These are phyloP conservation scores for Ophiostoma piceae DNA, from an alignment of 2,329 filamentous ascomycete genomes.

Conservation along the genomic window DNA sequence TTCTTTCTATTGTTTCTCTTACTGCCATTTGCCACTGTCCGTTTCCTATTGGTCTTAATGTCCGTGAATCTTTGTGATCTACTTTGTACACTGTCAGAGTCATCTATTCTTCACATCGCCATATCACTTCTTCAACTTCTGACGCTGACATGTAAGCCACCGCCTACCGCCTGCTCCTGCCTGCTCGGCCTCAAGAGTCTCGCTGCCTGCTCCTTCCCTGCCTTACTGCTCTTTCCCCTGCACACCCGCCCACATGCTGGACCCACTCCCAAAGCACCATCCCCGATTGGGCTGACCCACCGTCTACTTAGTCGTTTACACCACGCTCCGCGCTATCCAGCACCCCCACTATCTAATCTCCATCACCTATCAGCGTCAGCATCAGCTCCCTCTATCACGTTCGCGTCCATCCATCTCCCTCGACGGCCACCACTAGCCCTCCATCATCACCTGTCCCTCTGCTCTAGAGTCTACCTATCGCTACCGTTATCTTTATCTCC, in stretches of 20 bases:
- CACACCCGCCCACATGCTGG: not conserved
- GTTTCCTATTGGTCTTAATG: not conserved
- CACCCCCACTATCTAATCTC: not conserved
- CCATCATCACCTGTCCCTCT: not conserved
- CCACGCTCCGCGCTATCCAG: not conserved
- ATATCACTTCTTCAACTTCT: not conserved
- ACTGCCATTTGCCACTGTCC: not conserved
- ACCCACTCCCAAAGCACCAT: not conserved
- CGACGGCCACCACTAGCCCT: not conserved
- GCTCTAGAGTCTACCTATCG: not conserved
- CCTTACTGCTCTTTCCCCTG: not conserved
- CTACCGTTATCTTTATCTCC: not conserved
- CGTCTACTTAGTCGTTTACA: not conserved
- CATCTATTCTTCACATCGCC: not conserved
- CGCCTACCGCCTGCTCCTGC: not conserved
- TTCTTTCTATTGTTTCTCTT: not conserved
- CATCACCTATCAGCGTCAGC: conserved; percentile 13
- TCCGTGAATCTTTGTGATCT: not conserved
- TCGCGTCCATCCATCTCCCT: not conserved
- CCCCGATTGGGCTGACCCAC: not conserved
- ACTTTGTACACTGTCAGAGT: not conserved
- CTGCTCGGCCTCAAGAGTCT: not conserved
- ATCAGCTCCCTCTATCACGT: conserved; percentile 7
- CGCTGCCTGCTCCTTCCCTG: conserved; percentile 2
- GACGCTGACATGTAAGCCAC: not conserved